phyloP scores from a whole-genome alignment of 2,329 filamentous ascomycete genomes.

The Fusarium nygamai region DNA sequence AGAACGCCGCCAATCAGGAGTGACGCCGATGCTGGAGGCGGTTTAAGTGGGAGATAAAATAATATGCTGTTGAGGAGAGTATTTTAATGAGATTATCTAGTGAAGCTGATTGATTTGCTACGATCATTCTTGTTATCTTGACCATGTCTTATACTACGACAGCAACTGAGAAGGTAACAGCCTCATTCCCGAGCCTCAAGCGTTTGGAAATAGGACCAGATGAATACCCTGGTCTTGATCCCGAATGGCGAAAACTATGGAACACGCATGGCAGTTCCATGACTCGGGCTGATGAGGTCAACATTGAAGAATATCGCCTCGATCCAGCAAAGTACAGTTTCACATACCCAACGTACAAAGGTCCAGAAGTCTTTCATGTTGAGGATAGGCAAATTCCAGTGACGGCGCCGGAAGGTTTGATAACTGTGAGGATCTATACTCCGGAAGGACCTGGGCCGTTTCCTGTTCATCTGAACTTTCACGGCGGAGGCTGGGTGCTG shows the following conservation, averaged over 20 bases:
- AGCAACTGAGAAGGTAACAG: neutral
- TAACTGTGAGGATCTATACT: neutral
- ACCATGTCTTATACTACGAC: neutral
- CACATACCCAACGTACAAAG: neutral
- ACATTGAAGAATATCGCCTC: neutral
- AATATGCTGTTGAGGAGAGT: neutral
- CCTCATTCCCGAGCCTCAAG: neutral
- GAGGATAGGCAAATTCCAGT: neutral
- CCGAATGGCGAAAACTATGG: neutral
- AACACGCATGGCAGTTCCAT: neutral
- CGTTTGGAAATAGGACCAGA: neutral
- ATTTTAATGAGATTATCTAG: neutral
- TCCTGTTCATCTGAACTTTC: neutral
- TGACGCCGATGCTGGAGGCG: neutral
- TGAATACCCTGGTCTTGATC: neutral
- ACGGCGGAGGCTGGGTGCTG: neutral
- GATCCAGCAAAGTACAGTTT: neutral
- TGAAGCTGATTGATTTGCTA: neutral
- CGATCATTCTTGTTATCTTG: neutral
- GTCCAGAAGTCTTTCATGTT: neutral
- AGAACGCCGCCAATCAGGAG: neutral
- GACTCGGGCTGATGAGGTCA: neutral
- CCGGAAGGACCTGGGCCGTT: neutral
- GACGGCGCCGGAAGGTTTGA: neutral
- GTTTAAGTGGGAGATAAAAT: neutral